Percentiles rank a stretch among this genome's conserved stretches.
Conservation (phyloP, 495 filamentous ascomycete species). For the Echria macrotheca region DNA sequence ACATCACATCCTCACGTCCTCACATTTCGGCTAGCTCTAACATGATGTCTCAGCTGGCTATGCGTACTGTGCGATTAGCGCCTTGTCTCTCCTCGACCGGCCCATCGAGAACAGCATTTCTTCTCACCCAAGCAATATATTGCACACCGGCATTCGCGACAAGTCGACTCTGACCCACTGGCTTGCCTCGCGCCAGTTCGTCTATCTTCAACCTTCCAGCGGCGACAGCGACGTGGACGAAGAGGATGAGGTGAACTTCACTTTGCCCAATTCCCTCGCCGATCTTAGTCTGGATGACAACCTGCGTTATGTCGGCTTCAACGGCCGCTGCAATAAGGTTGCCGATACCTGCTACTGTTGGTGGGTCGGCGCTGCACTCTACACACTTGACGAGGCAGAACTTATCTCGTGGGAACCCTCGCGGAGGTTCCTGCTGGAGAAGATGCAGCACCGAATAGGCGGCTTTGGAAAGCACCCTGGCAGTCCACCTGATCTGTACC, state of each 20-base stretch:
- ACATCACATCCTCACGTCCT: too few species aligned
- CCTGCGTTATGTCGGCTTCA: slow-evolving; percentile 58
- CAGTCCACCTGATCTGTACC: slow-evolving; percentile 82
- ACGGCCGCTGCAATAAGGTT: slow-evolving; percentile 81
- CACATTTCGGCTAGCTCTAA: background rate
- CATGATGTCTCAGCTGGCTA: slow-evolving; percentile 59
- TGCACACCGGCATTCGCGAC: slow-evolving; percentile 32
- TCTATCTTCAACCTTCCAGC: slow-evolving; percentile 41
- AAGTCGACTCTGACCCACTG: slow-evolving; percentile 33
- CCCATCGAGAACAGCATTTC: slow-evolving; percentile 28
- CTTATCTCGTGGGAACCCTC: slow-evolving; percentile 57
- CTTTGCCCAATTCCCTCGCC: slow-evolving; percentile 32
- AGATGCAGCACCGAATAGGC: slow-evolving; percentile 86
- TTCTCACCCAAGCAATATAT: slow-evolving; percentile 25
- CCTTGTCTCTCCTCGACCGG: slow-evolving; percentile 64
- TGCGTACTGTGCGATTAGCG: slow-evolving; percentile 76
- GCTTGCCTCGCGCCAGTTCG: slow-evolving; percentile 59
- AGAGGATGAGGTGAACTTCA: slow-evolving; percentile 33
- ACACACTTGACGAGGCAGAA: slow-evolving; percentile 56
- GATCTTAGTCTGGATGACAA: slow-evolving; percentile 28
- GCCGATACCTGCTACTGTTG: slow-evolving; percentile 93
- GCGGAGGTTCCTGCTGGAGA: slow-evolving; percentile 73
- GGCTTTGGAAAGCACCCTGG: slow-evolving; percentile 84
- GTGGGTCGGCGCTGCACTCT: slow-evolving; percentile 74
- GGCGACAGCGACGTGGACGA: slow-evolving; percentile 44